Evolutionary conservation across 202 grass and related monocot species (phyloP), one percentile per base, ranked within the genome.

Genomic region (Musa balbisiana): DNA sequence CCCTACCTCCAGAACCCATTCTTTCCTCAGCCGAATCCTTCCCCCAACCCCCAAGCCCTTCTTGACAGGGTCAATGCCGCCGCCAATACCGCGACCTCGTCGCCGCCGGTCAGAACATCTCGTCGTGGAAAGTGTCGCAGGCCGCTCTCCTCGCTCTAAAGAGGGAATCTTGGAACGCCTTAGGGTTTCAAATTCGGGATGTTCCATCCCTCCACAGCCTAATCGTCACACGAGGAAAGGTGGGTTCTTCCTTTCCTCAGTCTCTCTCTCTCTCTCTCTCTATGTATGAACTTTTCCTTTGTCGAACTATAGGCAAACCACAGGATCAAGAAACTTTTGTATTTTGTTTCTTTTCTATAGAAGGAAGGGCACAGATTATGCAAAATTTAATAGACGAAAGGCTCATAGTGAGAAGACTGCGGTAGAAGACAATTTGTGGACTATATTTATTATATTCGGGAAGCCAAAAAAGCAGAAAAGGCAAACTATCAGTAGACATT

Each of bases 111-210:
- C 84, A 97, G 80, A 79, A 55, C 55, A 86, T 97, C 26, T 91
- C 94, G 2, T 84, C 85, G 56, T 97, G 89, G 83, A 97, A 93
- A 58, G 83, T 97, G 52, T 87, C 88, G 9, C 86, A 92, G 53
- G 87, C 82, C 15, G 84, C 88, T 74, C 86, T 93, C 19, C 64
- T 84, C 49, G 83, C 78, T 23, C 84, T 93, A 53, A 87, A 87
- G 53, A 79, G 52, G 0, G 88, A 91, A 53, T 89, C 90, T 20
- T 97, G 90, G 94, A 82, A 15, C 2, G 79, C 90, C 27, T 81
- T 97, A 43, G 88, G 90, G 16, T 63, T 97, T 77, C 84, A 88
- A 71, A 82, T 93, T 49, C 86, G 91, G 62, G 84, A 93, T 43
- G 88, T 93, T 51, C 79, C 81, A 25, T 66, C 86, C 76, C 81